Conservation (phyloP, 345 rosid genomes). For the Raphanus raphanistrum region DNA sequence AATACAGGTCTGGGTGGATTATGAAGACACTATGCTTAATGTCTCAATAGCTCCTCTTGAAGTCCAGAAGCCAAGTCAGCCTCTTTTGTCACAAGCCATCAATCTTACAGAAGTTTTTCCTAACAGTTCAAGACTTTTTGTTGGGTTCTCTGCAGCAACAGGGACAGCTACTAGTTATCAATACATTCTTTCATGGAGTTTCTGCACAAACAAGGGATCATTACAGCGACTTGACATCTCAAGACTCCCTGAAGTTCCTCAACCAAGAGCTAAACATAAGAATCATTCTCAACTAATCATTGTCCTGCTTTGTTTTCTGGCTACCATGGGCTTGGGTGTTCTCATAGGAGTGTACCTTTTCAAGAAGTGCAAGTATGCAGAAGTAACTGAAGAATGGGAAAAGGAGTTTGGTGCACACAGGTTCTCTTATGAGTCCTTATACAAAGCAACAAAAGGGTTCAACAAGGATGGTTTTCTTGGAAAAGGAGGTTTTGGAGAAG, state of each 20-base stretch:
- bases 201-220: conserved; percentile 44
- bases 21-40: conserved; percentile 40
- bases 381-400: conserved; percentile 66
- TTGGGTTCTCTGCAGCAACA: conserved; percentile 66
- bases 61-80: conserved; percentile 40
- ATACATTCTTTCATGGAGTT: conserved; percentile 65
- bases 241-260: conserved; percentile 58
- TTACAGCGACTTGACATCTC: conserved; percentile 40
- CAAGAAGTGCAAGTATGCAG: conserved; percentile 46
- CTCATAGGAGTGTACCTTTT: conserved; percentile 6
- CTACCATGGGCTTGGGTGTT: conserved; percentile 9
- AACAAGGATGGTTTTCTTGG: conserved; percentile 49
- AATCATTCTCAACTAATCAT: conserved; percentile 8
- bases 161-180: conserved; percentile 44
- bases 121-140: conserved; percentile 33
- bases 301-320: conserved; percentile 24
- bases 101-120: conserved; percentile 46
- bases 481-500: conserved; percentile 61
- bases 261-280: neutral
- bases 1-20: conserved; percentile 64
- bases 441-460: conserved; percentile 61
- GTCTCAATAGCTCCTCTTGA: conserved; percentile 48
- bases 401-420: conserved; percentile 52
- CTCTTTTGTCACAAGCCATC: conserved; percentile 48
- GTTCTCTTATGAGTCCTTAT: conserved; percentile 51